Conservation (phyloP, 73 alveolate genomes). For the Uronychia setigera region DNA sequence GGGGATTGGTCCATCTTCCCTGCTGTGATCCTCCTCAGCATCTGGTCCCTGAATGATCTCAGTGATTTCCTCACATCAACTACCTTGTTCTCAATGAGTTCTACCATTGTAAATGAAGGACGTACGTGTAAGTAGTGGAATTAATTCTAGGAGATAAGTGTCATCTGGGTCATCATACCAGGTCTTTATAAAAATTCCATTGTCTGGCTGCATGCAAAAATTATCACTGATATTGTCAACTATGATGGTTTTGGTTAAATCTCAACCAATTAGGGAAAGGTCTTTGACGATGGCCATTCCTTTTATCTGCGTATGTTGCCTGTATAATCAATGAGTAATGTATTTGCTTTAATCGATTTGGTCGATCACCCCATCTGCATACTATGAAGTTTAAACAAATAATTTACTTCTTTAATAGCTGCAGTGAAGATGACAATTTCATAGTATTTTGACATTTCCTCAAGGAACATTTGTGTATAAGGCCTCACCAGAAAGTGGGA, state of each 20-base stretch:
- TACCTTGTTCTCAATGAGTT: slow-evolving; percentile 1
- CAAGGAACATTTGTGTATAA: slow-evolving; percentile 29
- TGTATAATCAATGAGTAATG: slow-evolving; percentile 51
- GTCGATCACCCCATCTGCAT: slow-evolving; percentile 76
- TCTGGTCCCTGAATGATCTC: slow-evolving; percentile 78
- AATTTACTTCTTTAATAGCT: slow-evolving; percentile 49
- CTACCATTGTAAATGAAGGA: neutral
- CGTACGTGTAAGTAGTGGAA: neutral
- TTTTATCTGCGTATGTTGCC: slow-evolving; percentile 73
- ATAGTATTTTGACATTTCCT: slow-evolving; percentile 52
- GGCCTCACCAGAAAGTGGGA: slow-evolving; percentile 21
- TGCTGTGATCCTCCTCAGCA: slow-evolving; percentile 71
- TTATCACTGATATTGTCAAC: slow-evolving; percentile 76
- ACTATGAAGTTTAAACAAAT: neutral
- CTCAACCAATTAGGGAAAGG: slow-evolving; percentile 71
- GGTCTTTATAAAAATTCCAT: slow-evolving; percentile 77
- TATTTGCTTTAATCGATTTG: slow-evolving; percentile 49
- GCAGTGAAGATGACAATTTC: slow-evolving; percentile 80
- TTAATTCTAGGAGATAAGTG: neutral
- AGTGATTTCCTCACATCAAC: slow-evolving; percentile 56
- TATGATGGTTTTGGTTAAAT: slow-evolving; percentile 70
- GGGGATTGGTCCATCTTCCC: too few species aligned
- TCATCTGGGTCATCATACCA: slow-evolving; percentile 61
- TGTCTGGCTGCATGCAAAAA: slow-evolving; percentile 65
- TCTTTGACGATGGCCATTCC: slow-evolving; percentile 69